Conservation (phyloP, 306 rosid species). For the Cucumis cinereus region DNA sequence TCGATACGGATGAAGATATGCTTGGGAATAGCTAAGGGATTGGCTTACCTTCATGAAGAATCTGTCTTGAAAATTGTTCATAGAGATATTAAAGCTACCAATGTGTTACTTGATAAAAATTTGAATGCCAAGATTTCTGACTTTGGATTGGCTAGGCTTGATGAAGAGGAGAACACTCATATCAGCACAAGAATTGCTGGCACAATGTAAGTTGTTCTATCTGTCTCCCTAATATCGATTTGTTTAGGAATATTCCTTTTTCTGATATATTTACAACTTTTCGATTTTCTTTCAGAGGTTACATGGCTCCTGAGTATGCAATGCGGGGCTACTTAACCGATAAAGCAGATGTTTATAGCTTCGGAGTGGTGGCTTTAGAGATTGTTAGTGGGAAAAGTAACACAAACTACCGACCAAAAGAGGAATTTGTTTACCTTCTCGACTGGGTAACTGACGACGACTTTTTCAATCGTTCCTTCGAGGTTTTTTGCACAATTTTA, state of each 20-base stretch:
- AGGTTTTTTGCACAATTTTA: no score
- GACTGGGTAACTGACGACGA: slow-evolving; percentile 47
- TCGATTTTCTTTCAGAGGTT: slow-evolving; percentile 37
- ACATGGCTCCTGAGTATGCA: slow-evolving; percentile 96
- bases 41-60: slow-evolving; percentile 86
- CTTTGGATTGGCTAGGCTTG: slow-evolving; percentile 85
- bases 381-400: slow-evolving; percentile 81
- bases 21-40: slow-evolving; percentile 67
- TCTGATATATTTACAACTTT: background rate
- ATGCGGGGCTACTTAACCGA: slow-evolving; percentile 83
- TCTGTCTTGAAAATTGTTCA: slow-evolving; percentile 85
- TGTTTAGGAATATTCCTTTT: background rate
- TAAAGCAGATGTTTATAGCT: slow-evolving; percentile 84
- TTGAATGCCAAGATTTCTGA: slow-evolving; percentile 87
- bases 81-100: slow-evolving; percentile 91
- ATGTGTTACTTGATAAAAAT: slow-evolving; percentile 69
- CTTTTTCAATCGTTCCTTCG: background rate
- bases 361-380: slow-evolving; percentile 65
- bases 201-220: slow-evolving; percentile 30
- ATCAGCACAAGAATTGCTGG: slow-evolving; percentile 84
- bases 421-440: slow-evolving; percentile 78
- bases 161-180: slow-evolving; percentile 78
- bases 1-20: slow-evolving; percentile 48
- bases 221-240: background rate
- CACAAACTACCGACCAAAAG: slow-evolving; percentile 61